Evolutionary conservation across 2,329 filamentous ascomycete genomes (phyloP).

Genomic region (Sarocladiaceae sp.): DNA sequence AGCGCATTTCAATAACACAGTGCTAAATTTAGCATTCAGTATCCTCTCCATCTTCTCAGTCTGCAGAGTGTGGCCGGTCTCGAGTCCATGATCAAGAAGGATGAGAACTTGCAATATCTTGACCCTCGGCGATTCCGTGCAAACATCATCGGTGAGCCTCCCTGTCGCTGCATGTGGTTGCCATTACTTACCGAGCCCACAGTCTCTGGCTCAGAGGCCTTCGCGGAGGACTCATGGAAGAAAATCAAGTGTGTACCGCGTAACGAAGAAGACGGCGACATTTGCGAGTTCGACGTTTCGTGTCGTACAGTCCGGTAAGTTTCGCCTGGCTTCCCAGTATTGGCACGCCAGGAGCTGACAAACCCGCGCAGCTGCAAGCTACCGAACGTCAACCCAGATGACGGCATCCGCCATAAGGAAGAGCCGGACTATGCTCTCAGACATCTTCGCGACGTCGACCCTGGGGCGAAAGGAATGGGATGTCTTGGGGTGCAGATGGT

Average conservation of each 20-base stretch:
- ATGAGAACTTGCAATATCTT: conserved; percentile 43
- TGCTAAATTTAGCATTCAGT: conserved; percentile 36
- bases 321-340: neutral
- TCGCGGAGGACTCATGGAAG: conserved; percentile 69
- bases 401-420: conserved; percentile 47
- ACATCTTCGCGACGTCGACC: conserved; percentile 55
- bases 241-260: conserved; percentile 48
- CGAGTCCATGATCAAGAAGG: conserved; percentile 50
- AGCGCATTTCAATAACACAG: neutral
- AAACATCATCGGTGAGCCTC: conserved; percentile 60
- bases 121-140: conserved; percentile 64
- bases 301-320: conserved; percentile 61
- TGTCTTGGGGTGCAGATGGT: conserved; percentile 65
- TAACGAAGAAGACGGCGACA: conserved; percentile 18
- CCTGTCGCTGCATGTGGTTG: neutral
- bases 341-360: conserved; percentile 9
- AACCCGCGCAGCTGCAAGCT: conserved; percentile 55
- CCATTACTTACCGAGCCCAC: neutral
- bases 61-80: conserved; percentile 60
- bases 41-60: conserved; percentile 66
- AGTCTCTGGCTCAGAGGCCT: conserved; percentile 60
- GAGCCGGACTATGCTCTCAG: conserved; percentile 58
- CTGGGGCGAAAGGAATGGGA: conserved; percentile 50
- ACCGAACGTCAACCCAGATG: conserved; percentile 64
- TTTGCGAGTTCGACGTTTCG: conserved; percentile 46